Evolutionary conservation across 495 filamentous ascomycete genomes (phyloP), one percentile per base, ranked within the genome.

Genomic region (Penicillium mononematosum): DNA sequence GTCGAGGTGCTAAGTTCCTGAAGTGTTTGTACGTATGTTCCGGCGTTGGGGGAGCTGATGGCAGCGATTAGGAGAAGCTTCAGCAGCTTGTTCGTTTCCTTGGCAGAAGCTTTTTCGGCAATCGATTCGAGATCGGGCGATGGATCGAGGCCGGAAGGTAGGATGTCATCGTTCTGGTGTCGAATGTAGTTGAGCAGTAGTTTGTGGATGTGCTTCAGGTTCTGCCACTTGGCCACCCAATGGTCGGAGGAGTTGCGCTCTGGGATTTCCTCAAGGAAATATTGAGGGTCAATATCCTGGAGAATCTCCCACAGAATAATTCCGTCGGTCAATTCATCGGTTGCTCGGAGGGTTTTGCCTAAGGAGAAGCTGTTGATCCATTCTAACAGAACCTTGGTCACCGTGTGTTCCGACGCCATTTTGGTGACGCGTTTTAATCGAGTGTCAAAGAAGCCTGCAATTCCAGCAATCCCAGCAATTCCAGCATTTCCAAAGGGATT

Each of bases 241-340:
- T 78, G 69, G 48, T 79, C 72, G 62, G 78, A 69, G n/a, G 76
- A 78, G 59, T 76, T 78, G 59, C 65, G 81, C 66, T 79, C 79
- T 44, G 75, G 86, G 58, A 87, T 77, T 60, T 78, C 80, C 58
- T 82, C 81, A 36, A 82, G 73, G 66, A 94, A 90, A 68, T 86
- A 86, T 8, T 83, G 75, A 22, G 81, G 80, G 70, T 92, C 87
- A 55, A 88, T 78, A 58, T 87, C 81, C 62, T 81, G 81, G 70
- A 88, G 68, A 69, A 85, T 81, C 61, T 83, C 76, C 88, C 87
- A 83, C 61, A 96, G 79, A 27, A 89, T 79, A 49, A 82, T 79
- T 46, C 90, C 92, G 70, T 95, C 88, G 51, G 81, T 85, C 64
- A 96, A 78, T 62, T 91, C 85, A 55, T 82, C 81, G 54, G 84